Base-by-base conservation (phyloP, 495 filamentous ascomycete genomes). In the Rusavskia elegans region DNA sequence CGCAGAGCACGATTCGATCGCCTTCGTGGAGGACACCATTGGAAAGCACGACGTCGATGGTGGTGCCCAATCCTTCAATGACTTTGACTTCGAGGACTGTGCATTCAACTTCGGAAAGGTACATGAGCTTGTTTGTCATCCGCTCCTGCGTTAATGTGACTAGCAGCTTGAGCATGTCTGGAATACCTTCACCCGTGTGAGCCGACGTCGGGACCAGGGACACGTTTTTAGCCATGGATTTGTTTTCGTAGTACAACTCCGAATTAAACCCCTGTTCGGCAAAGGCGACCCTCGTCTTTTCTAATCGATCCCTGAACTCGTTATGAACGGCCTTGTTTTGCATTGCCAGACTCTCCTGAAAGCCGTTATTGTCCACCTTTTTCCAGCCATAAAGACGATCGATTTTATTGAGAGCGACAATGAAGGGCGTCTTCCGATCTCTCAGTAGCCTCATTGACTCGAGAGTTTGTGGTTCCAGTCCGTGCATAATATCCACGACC, bases 401-500 rank as follows among this genome's bases (percentile, higher is more conserved):
- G 57, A 99, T 96, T 77, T 99, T 99, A 79, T 99, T 99, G 57
- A 99, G 73, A 2, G 93, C 93, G 44, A 99, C 93, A 59, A 99
- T 95, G 74, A 99, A 99, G 11, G 93, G 92, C 42, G 93, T 99
- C 67, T 89, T 93, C 53, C 87, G 77, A 60, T 96, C 90, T 61
- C 92, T 79, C 36, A 99, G 80, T 50, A 99, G 68, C 54, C 80
- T 82, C 85, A 99, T 96, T 8, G 93, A 97, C 66, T 99, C 93
- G 7, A 97, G 76, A 23, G 93, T 99, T 66, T 99, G 93, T 16
- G 88, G 93, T 66, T 99, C 93, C 45, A 99, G 79, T 62, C 93
- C 93, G 75, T 99, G 93, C 93, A 99, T 99, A 63, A 99, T 99
- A 76, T 99, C 93, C 57, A 99, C 89, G 21, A 99, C 93, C 54